phyloP scores from a whole-genome alignment of 805 yeast genomes.

The Saccharomyces eubayanus region DNA sequence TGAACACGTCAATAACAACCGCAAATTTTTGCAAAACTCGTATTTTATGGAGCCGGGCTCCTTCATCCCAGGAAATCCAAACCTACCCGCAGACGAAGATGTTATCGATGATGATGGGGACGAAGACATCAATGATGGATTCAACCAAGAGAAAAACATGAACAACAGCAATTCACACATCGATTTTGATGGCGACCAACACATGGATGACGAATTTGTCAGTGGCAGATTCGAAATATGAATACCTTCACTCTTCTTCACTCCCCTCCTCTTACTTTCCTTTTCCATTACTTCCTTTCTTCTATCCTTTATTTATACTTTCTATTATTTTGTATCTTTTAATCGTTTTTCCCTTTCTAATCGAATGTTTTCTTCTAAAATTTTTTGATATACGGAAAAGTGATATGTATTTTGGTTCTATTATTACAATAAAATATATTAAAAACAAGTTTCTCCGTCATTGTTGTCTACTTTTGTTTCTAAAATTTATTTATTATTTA shows the following conservation, averaged over 20 bases:
- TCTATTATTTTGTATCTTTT: neutral
- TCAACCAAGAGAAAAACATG: conserved; percentile 9
- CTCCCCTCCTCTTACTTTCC: neutral
- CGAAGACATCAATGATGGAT: conserved; percentile 37
- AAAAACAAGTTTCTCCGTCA: neutral
- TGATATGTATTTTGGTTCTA: neutral
- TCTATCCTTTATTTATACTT: neutral
- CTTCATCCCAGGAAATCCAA: conserved; percentile 71
- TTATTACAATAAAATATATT: no score
- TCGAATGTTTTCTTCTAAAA: neutral
- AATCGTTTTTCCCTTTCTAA: neutral
- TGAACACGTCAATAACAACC: conserved; percentile 51
- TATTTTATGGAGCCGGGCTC: conserved; percentile 52
- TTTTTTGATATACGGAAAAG: neutral
- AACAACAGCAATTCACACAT: conserved; percentile 16
- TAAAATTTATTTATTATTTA: no score
- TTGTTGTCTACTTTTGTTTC: no score
- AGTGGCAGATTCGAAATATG: conserved; percentile 83
- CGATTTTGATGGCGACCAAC: conserved; percentile 43
- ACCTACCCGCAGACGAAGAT: conserved; percentile 75
- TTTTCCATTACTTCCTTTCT: neutral
- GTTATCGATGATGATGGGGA: conserved; percentile 60
- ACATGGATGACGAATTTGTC: conserved; percentile 74
- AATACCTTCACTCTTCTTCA: neutral
- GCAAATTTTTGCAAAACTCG: conserved; percentile 32